Evolutionary conservation across 2,329 filamentous ascomycete genomes (phyloP).

Genomic region (Podosphaera xanthii): DNA sequence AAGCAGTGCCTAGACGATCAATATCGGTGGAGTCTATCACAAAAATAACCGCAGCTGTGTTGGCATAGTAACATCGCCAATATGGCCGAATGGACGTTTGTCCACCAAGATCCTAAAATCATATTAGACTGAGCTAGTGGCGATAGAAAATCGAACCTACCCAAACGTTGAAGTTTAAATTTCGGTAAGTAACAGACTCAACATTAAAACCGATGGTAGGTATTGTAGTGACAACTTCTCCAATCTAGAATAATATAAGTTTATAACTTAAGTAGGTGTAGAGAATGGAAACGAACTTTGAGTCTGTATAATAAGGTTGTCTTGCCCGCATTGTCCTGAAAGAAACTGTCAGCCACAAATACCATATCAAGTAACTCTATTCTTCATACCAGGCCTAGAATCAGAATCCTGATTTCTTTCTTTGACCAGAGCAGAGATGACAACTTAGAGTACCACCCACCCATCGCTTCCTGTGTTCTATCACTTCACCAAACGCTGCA

Average conservation of each 20-base stretch:
- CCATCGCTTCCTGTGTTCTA: conserved; percentile 26
- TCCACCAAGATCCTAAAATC: conserved; percentile 58
- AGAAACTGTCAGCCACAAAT: neutral
- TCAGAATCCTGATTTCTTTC: conserved; percentile 95
- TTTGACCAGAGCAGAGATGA: conserved; percentile 64
- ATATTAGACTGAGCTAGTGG: conserved; percentile 2
- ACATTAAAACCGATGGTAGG: conserved; percentile 99
- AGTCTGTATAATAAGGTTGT: conserved; percentile 90
- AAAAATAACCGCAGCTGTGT: conserved; percentile 95
- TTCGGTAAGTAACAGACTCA: conserved; percentile 94
- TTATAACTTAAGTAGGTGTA: neutral
- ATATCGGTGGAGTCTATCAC: conserved; percentile 97
- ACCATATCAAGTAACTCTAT: neutral
- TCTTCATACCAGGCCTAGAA: conserved; percentile 60
- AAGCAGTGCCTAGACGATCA: conserved; percentile 74
- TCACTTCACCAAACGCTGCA: conserved; percentile 1
- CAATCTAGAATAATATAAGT: conserved; percentile 38
- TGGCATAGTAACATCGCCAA: conserved; percentile 98
- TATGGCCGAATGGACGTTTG: conserved; percentile 98
- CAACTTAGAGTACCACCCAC: conserved; percentile 43
- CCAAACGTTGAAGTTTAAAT: conserved; percentile 98
- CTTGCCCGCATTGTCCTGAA: conserved; percentile 90
- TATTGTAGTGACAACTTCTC: conserved; percentile 96
- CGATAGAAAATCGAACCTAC: conserved; percentile 25
- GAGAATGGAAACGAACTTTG: conserved; percentile 36